Evolutionary conservation across 2,329 filamentous ascomycete species (phyloP), one percentile per base, ranked within the genome.

Genomic region (Neospermospora avenae): DNA sequence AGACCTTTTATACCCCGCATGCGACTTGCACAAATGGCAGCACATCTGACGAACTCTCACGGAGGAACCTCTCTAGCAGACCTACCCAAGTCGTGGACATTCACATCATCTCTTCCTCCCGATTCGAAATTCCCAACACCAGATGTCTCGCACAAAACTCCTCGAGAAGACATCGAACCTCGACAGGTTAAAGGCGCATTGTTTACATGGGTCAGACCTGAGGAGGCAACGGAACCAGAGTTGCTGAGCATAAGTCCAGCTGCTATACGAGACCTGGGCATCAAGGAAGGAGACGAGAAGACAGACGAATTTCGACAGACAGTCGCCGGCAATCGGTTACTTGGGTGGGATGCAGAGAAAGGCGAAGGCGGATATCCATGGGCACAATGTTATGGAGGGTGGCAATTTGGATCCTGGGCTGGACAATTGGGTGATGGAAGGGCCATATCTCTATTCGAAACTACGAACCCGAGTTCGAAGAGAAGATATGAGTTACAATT

Each of bases 341-440:
- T 89, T 58, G 93, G 92, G 53, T 90, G 89, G 84, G 83, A 91
- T 65, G 83, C 88, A 60, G 81, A 85, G 60, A 81, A 79, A 65
- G 73, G 77, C 24, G 77, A 85, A 60, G 88, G 89, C 20, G 86
- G 95, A 45, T 99, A 99, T 73, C 93, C 95, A 0, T 99, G 95
- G 95, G 93, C 95, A 34, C 95, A 99, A 76, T 98, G 95, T 77
- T 99, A 99, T 74, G 95, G 95, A 59, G 93, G 93, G 59, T 85
- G 83, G 70, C 81, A 86, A 71, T 86, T 87, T 72, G 95, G 95
- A 5, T 86, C 89, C 66, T 99, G 93, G 93, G 95, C 95, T 3
- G 93, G 95, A 5, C 95, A 99, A 74, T 84, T 99, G 1, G 95
- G 95, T 44, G 95, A 99, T 72, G 95, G 95, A 39, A 84, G 95